Evolutionary conservation across 495 filamentous ascomycete species (phyloP), one percentile per base, ranked within the genome.

Genomic region (Talaromyces liani): DNA sequence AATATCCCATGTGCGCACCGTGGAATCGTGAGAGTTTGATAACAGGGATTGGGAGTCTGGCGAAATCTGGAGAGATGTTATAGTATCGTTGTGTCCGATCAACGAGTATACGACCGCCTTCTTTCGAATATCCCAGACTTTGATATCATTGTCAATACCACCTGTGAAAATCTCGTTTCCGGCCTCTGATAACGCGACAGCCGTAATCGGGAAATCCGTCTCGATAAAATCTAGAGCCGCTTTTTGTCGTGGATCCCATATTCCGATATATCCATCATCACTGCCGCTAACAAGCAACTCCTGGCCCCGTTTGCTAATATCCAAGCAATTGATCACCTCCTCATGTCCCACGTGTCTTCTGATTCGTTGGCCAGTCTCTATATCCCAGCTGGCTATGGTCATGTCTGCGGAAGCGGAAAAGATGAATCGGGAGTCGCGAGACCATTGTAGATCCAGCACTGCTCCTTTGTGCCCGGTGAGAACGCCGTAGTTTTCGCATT

Each of bases 181-280:
- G 18, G 92, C 91, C 75, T 97, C 93, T 4, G 92, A 88, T 6
- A 97, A 74, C 4, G 93, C 91, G 0, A 98, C 87, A 0, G 93
- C 90, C 0, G 93, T 97, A 66, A 99, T 87, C 6, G 95, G 94
- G 58, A 96, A 94, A 58, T 95, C 90, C 1, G 93, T 97, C 71
- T 93, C 85, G 59, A 98, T 86, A 71, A 88, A 94, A 65, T 95
- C 90, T 45, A 91, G 82, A 1, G 91, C 92, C 51, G 89, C 83
- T 72, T 97, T 99, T 64, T 93, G 90, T 63, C 95, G 84, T 39
- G 94, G 92, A 71, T 99, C 94, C 95, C 95, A 99, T 29, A 97
- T 91, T 29, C 92, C 93, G 65, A 98, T 92, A 68, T 85, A 90
- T 6, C 93, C 93, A 74, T 99, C 94, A 70, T 99, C 93, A 68